A percentile compares a stretch with the other conserved stretches of the same genome.
These are phyloP conservation scores for Polytrichum commune DNA, from an alignment of 225 moss, liverwort and hornwort genomes.

Conservation along the genomic window DNA sequence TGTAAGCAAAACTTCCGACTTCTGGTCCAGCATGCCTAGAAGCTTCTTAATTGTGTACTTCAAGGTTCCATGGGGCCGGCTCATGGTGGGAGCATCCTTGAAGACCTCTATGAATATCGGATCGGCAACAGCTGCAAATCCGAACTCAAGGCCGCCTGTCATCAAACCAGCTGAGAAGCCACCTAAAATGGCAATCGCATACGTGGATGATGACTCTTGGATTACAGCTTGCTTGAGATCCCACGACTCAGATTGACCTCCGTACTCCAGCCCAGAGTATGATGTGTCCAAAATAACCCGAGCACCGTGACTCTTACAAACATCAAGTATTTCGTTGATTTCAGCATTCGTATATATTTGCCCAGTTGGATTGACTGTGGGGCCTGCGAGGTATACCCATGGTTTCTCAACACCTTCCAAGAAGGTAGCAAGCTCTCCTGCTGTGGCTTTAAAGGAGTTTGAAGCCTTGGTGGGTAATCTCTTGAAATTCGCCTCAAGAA, in stretches of 20 bases:
- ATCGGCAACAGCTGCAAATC: constrained; percentile 73
- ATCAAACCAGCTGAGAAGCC: constrained; percentile 74
- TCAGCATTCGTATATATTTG: constrained; percentile 66
- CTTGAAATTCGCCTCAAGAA: constrained; percentile 69
- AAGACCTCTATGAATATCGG: constrained; percentile 75
- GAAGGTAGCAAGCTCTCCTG: constrained; percentile 37
- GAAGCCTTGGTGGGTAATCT: constrained; percentile 56
- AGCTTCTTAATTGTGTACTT: constrained; percentile 91
- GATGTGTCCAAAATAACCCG: constrained; percentile 87
- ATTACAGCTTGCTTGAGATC: constrained; percentile 47
- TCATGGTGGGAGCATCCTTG: constrained; percentile 84
- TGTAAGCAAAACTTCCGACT: constrained; percentile 44
- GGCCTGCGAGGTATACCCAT: constrained; percentile 92
- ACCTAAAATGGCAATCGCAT: constrained; percentile 73
- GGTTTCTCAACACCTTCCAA: constrained; percentile 60
- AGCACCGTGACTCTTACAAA: constrained; percentile 61
- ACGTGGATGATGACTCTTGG: constrained; percentile 23
- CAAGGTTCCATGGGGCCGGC: constrained; percentile 85
- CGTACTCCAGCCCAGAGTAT: constrained; percentile 82
- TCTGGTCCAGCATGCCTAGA: constrained; percentile 64
- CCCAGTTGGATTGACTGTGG: constrained; percentile 80
- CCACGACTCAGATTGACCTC: constrained; percentile 5
- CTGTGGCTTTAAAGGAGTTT: constrained; percentile 67
- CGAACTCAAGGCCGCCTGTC: constrained; percentile 90
- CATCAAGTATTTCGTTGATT: constrained; percentile 60